Base-by-base conservation (phyloP, 768 basidiomycete species). In the Pulveroboletus sp. region DNA sequence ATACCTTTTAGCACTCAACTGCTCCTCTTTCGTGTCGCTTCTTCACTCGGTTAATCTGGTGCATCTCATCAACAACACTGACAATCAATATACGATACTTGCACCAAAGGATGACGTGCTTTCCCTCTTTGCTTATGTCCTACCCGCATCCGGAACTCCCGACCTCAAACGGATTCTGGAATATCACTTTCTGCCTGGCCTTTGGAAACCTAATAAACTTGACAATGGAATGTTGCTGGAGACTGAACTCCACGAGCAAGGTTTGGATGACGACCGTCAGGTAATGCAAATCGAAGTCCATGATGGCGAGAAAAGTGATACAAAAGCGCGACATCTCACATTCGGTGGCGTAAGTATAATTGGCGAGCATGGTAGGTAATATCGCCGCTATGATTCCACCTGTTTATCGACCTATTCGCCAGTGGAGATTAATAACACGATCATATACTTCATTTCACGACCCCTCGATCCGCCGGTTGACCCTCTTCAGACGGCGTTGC, bases 171-270 rank as follows among this genome's bases (percentile, higher is more conserved):
- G 77, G 51, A 61, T 86, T 45, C 69, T 98, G 36, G 76, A 83
- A 58, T 98, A 98, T 63, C 96, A 99, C 68, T 93, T 99, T 66
- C 72, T 98, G 39, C 88, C 91, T 1, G 91, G 91, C 8, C 78
- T 77, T 50, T 86, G 89, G 80, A 74, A 76, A 0, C 77, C 80
- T 4, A 75, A 78, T 46, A 86, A 92, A 55, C 74, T 98, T 31
- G 72, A 75, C 35, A 75, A 90, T 55, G 84, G 83, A 5, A 78
- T 84, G 75, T 70, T 98, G 14, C 67, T 98, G 36, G 82, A 88
- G 59, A 96, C 92, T 0, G 84, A 83, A 47, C 71, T 96, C 26
- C 72, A 74, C 48, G 89, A 91, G 57, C 71, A 70, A 17, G 91
- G 91, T 24, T 68, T 93, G 39, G 79, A 73, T 56, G 78, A 81